Evolutionary conservation across 2,329 filamentous ascomycete species (phyloP), one percentile per base, ranked within the genome.

Genomic region (Talaromyces atroroseus): DNA sequence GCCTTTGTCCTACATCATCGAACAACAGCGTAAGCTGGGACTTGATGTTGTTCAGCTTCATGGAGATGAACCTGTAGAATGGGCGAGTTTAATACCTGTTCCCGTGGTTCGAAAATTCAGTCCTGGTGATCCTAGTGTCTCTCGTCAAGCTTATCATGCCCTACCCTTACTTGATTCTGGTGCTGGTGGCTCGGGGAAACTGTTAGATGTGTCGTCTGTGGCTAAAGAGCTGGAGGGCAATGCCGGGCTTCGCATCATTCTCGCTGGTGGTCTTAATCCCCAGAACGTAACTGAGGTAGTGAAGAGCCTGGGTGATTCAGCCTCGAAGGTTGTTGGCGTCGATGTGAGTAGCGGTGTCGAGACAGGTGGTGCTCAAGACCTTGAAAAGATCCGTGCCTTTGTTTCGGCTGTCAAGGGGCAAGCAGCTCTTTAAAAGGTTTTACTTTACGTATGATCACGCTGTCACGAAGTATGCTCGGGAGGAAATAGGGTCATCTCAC

Each of bases 281-380:
- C 83, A 86, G 2, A 99, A 96, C 66, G 88, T 99, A 5, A 77
- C 76, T 1, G 77, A 83, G 5, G 80, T 83, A 7, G 76, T 99
- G 18, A 75, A 78, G 21, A 79, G 81, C 14, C 75, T 92, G 16
- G 87, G 85, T 0, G 76, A 81, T 6, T 70, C 83, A 10, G 77
- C 78, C 24, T 78, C 78, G 10, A 83, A 86, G 58, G 82, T 96
- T 12, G 76, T 91, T 34, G 92, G 87, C 1, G 88, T 99, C 3
- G 94, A 99, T 76, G 90, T 96, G 20, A 96, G 91, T 71, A 96
- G 90, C 66, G 95, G 95, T 0, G 91, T 99, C 2, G 94, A 97
- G 74, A 85, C 84, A 36, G 82, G 87, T 63, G 92, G 91, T 2
- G 78, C 84, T 68, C 94, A 99, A 73, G 88, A 86, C 71, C 65